These are phyloP conservation scores for Colletotrichum tamarilloi DNA, from an alignment of 2,329 filamentous ascomycete genomes.

Conservation along the genomic window DNA sequence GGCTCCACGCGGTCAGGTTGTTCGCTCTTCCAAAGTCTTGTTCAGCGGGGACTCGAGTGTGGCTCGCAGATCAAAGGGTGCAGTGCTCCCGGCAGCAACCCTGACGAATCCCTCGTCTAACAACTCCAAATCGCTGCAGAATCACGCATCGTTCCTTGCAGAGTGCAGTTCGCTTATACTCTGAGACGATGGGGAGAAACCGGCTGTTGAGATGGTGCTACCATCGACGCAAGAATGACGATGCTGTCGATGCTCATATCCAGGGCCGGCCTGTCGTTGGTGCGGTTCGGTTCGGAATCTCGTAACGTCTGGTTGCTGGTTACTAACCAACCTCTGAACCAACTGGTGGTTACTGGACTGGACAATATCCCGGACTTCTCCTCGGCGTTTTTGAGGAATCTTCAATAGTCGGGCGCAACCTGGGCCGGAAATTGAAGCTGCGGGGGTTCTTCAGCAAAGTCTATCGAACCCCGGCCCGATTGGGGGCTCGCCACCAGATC, in stretches of 20 bases:
- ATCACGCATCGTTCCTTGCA: background rate
- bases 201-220: background rate
- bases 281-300: background rate
- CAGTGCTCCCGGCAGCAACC: conserved; percentile 5
- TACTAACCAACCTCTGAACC: too few relatives aligned
- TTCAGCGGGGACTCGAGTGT: conserved; percentile 19
- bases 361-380: conserved; percentile 11
- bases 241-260: background rate
- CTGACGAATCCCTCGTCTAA: background rate
- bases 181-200: background rate
- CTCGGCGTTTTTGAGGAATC: conserved; percentile 5
- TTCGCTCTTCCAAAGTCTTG: conserved; percentile 19
- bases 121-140: background rate
- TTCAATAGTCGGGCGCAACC: background rate
- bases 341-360: too few relatives aligned
- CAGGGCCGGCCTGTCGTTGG: background rate
- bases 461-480: conserved; percentile 12
- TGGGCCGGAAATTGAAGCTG: conserved; percentile 27
- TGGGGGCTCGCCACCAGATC: conserved; percentile 8
- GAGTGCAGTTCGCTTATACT: background rate
- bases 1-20: conserved; percentile 7
- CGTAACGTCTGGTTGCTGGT: background rate
- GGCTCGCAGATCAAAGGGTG: conserved; percentile 14
- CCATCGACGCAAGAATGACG: background rate
- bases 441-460: conserved; percentile 22